Base-by-base conservation (phyloP, 352 stramenopile genomes). In the Peronosclerospora sorghi region DNA sequence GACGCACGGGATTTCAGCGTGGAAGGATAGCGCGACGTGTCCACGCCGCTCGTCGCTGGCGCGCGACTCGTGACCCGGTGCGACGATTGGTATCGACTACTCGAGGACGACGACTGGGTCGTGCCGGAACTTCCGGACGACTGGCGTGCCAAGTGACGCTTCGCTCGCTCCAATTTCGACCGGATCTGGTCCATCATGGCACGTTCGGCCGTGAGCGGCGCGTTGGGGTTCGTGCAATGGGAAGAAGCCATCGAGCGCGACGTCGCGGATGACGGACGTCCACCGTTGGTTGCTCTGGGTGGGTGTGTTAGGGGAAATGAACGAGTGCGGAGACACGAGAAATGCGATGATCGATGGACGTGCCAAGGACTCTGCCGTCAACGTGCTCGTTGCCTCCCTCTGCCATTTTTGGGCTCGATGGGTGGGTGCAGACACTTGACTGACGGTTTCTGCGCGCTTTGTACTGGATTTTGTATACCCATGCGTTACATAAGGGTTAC, bases 151-250 rank as follows among this genome's bases (percentile, higher is more conserved):
- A 86, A 61, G 2, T 68, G 65, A 8, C 57, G 65, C 52, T 83
- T 68, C 14, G 73, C 60, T 13, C 59, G 58, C 49, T 86, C 73
- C 15, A 86, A 64, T 51, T 83, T 86, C 26, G 53, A 63, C 32
- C 71, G 73, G 52, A 86, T 86, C 48, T 77, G 55, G 26, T 82
- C 66, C 66, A 86, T 82, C 70, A 80, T 80, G 23, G 51, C 61
- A 41, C 73, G 73, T 54, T 86, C 73, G 12, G 53, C 64, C n/a
- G 70, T 71, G 5, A 71, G 45, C n/a, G 61, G 61, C 27, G 20
- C 27, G 18, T 26, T 65, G 38, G 8, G 2, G 28, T 13, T 15
- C 28, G 28, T 34, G 3, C 28, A 9, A 26, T 26, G 21, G 21
- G 21, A 26, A 26, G 21, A 26, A 26, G 3, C 3, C 21, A 26